phyloP scores from a whole-genome alignment of 768 basidiomycete species.

The Naematelia aurantialba region DNA sequence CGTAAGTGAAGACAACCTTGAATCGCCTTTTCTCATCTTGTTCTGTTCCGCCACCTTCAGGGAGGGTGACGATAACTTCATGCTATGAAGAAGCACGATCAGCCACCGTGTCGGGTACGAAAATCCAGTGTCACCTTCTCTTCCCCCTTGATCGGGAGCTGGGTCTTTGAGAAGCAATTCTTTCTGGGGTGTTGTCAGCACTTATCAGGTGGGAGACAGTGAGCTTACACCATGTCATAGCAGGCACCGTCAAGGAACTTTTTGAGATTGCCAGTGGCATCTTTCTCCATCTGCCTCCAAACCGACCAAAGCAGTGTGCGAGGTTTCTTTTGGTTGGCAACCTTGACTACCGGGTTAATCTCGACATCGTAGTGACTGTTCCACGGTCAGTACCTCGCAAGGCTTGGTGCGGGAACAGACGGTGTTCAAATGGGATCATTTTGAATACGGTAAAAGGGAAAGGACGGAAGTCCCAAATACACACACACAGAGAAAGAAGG shows the following conservation, averaged over 20 bases:
- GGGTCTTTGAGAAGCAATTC: slow-evolving; percentile 43
- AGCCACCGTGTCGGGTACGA: not conserved
- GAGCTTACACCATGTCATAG: slow-evolving; percentile 36
- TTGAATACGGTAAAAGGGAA: too few relatives aligned
- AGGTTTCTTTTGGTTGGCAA: slow-evolving; percentile 42
- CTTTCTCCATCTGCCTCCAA: slow-evolving; percentile 28
- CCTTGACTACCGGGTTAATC: slow-evolving; percentile 48
- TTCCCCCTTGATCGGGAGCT: slow-evolving; percentile 17
- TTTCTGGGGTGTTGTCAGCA: slow-evolving; percentile 26
- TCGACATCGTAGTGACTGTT: slow-evolving; percentile 48
- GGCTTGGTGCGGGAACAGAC: not conserved
- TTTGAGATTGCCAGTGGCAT: slow-evolving; percentile 25
- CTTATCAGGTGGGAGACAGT: not conserved
- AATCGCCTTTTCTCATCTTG: slow-evolving; percentile 40
- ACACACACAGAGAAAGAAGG: too few relatives aligned
- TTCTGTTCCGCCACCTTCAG: slow-evolving; percentile 33
- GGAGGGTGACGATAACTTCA: slow-evolving; percentile 35
- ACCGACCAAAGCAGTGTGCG: slow-evolving; percentile 30
- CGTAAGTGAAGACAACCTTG: slow-evolving; percentile 41
- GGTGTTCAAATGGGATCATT: not conserved
- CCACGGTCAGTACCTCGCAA: slow-evolving; percentile 4
- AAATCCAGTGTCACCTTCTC: slow-evolving; percentile 12
- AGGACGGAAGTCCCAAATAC: too few relatives aligned
- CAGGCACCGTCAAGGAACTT: slow-evolving; percentile 31
- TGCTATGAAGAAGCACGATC: slow-evolving; percentile 12